phyloP scores from a whole-genome alignment of 306 rosid species.

The Betula pendula region DNA sequence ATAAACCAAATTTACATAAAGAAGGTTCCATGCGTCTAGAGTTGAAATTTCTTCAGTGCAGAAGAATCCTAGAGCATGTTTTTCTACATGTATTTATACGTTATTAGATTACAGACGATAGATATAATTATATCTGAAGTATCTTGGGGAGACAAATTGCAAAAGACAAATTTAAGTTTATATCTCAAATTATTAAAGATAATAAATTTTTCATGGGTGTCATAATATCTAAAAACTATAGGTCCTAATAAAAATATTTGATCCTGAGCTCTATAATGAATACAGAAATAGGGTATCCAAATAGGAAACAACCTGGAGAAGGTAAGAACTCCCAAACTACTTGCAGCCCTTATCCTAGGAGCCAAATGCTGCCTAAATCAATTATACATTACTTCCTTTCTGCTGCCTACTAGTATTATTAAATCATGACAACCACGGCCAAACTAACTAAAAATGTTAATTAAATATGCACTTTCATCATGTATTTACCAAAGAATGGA shows the following conservation, averaged over 20 bases:
- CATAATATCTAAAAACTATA: neutral
- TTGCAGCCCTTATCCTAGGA: neutral
- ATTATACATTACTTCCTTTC: neutral
- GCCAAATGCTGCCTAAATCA: neutral
- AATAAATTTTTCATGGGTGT: neutral
- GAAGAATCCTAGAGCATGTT: neutral
- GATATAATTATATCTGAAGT: neutral
- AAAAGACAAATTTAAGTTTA: neutral
- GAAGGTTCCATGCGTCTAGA: neutral
- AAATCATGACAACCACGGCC: neutral
- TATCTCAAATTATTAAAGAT: neutral
- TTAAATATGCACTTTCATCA: neutral
- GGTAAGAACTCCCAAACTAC: neutral
- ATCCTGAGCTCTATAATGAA: neutral
- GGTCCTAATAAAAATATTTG: neutral
- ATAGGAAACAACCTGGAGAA: neutral
- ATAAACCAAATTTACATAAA: neutral
- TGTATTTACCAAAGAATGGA: constrained; percentile 78
- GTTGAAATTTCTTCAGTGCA: neutral
- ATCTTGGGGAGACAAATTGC: neutral
- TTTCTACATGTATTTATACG: too few relatives aligned
- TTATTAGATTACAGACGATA: too few relatives aligned
- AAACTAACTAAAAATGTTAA: neutral
- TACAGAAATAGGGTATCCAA: neutral
- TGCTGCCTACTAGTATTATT: neutral